These are phyloP conservation scores for Leishmania amazonensis DNA, from an alignment of 208 protist genomes.

Conservation along the genomic window DNA sequence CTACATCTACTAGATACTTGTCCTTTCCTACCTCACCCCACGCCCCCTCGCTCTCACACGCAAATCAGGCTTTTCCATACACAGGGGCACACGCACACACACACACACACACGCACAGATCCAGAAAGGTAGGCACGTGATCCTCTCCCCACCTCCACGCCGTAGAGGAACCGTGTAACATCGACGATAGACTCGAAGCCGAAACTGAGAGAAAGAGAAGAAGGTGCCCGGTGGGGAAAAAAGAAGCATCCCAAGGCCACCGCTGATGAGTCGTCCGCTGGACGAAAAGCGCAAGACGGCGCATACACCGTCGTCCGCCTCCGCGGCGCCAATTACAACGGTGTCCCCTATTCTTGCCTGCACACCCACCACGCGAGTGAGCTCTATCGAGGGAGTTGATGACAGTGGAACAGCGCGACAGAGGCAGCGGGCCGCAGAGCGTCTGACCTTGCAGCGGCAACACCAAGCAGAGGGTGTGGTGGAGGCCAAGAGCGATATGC, in stretches of 20 bases:
- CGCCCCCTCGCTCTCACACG: background rate
- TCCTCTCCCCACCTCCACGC: background rate
- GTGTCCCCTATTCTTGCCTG: background rate
- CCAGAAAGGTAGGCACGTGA: background rate
- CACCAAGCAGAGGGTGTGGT: background rate
- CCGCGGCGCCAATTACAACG: background rate
- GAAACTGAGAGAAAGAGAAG: background rate
- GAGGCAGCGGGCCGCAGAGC: constrained; percentile 15
- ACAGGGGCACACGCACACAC: background rate
- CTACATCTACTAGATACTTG: background rate
- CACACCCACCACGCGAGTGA: background rate
- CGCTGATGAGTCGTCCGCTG: constrained; percentile 14
- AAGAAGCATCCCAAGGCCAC: background rate
- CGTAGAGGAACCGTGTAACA: background rate
- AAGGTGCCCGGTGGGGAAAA: background rate
- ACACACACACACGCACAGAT: background rate
- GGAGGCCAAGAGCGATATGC: background rate
- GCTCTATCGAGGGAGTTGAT: background rate
- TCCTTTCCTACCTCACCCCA: background rate
- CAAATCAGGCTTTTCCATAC: background rate
- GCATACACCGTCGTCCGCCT: background rate
- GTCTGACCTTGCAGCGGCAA: constrained; percentile 3
- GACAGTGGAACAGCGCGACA: constrained; percentile 5
- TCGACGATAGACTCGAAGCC: background rate
- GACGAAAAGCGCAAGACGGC: background rate